These are phyloP conservation scores for Cyclotella atomus DNA, from an alignment of 108 stramenopile species.

Conservation along the genomic window DNA sequence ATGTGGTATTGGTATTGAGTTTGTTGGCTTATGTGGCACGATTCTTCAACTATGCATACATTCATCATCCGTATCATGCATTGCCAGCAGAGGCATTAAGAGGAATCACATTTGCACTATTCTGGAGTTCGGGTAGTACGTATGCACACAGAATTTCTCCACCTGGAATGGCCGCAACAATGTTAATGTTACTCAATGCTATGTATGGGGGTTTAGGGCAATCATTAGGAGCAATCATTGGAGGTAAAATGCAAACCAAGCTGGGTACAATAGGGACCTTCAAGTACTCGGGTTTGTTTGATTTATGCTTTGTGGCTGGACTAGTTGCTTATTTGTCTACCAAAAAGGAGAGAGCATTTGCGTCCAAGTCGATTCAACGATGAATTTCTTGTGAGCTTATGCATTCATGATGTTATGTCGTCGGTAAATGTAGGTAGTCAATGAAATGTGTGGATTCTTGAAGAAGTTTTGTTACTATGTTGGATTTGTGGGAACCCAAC, in stretches of 20 bases:
- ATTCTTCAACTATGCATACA: constrained; percentile 90
- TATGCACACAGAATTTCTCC: constrained; percentile 92
- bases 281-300: constrained; percentile 70
- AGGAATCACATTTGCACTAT: constrained; percentile 92
- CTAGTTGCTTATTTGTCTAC: constrained; percentile 67
- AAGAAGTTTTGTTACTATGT: too few relatives aligned
- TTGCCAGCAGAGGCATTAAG: constrained; percentile 93
- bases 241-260: constrained; percentile 86
- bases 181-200: constrained; percentile 93
- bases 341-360: constrained; percentile 56
- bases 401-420: not conserved
- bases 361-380: constrained; percentile 9
- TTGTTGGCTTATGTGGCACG: constrained; percentile 83
- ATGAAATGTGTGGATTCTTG: too few relatives aligned
- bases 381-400: constrained; percentile 2
- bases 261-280: constrained; percentile 81
- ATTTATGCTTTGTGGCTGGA: constrained; percentile 69
- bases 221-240: constrained; percentile 91
- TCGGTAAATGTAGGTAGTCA: too few relatives aligned
- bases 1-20: constrained; percentile 82
- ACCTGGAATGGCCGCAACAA: constrained; percentile 87
- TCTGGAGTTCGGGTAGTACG: constrained; percentile 93
- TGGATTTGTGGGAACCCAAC: too few relatives aligned
- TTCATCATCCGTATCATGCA: constrained; percentile 85
- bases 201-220: constrained; percentile 97